Base-by-base conservation (phyloP, 2,329 filamentous ascomycete genomes). In the Alternaria triticimaculans region DNA sequence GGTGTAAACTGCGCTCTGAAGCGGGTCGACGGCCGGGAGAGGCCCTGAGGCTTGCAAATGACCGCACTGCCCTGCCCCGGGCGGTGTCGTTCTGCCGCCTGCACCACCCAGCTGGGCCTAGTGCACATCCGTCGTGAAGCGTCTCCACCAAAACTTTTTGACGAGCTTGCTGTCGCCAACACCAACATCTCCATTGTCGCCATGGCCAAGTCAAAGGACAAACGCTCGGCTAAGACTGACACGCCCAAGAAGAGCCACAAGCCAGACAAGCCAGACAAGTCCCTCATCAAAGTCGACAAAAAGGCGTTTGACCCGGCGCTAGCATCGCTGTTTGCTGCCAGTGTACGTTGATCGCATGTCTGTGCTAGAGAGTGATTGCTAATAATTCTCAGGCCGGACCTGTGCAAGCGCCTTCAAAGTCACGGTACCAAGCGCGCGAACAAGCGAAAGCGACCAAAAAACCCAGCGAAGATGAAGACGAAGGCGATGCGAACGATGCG, bases 381-480 rank as follows among this genome's bases (percentile, higher is more conserved):
- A 62, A 74, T 37, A 15, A 12, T 43, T 4, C 55, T 51, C 60
- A 82, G 80, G 55, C 76, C 58, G 77, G 80, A 20, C 78, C 77
- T 54, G 73, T 80, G 14, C 69, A 80, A 65, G 70, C 78, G 54
- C 80, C 78, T n/a, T 79, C 70, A 64, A 82, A 71, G 67, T 80
- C 60, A 78, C 83, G 75, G 71, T 83, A 78, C 66, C 76, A 76
- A 58, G 69, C 69, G 45, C 62, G 65, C 58, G 54, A 66, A 60
- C 71, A 70, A 60, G 72, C 72, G 55, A 63, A 53, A 33, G 54
- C 64, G 4, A 50, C 62, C 14, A 62, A 76, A 56, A 60, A 66
- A n/a, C 51, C 78, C 37, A 84, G 85, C 59, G 79, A 80, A 60
- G 84, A 87, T 10, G 89, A 90, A 23, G 69, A 71, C 7, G 84